Percentiles rank a stretch among this genome's conserved stretches.
Conservation (phyloP, 768 basidiomycete genomes). For the Gyrodon lividus region DNA sequence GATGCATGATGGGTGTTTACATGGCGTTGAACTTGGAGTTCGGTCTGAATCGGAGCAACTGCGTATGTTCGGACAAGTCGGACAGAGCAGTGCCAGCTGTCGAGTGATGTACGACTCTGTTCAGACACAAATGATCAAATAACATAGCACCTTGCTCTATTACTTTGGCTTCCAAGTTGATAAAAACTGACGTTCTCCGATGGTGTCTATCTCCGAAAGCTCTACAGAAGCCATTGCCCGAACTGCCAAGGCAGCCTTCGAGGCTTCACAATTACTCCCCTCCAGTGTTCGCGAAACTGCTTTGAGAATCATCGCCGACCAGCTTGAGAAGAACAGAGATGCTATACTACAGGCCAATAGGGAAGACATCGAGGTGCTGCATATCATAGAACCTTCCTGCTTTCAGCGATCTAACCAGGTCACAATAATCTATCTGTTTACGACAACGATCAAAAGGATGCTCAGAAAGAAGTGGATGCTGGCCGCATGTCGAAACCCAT, state of each 20-base stretch:
- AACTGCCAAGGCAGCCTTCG: conserved; percentile 80
- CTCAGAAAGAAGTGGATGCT: conserved; percentile 71
- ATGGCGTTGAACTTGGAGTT: no score
- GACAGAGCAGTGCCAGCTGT: no score
- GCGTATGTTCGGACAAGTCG: not conserved
- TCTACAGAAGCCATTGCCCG: conserved; percentile 64
- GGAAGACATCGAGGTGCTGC: conserved; percentile 70
- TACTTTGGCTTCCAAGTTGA: no score
- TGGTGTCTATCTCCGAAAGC: conserved; percentile 13
- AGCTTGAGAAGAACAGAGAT: conserved; percentile 62
- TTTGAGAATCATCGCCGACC: conserved; percentile 63
- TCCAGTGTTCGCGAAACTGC: conserved; percentile 68
- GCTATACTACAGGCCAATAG: conserved; percentile 79
- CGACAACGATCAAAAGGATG: conserved; percentile 49
- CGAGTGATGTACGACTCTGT: not conserved
- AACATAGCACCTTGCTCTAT: no score
- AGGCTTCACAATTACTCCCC: conserved; percentile 79
- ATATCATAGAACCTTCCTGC: not conserved
- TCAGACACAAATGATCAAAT: no score
- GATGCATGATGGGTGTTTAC: not conserved
- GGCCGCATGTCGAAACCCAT: conserved; percentile 84
- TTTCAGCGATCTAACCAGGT: not conserved
- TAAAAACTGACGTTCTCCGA: not conserved
- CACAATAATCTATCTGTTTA: conserved; percentile 2
- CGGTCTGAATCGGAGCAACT: not conserved